These are phyloP conservation scores for Fraxinus pennsylvanica DNA, from an alignment of 257 asterid genomes.

Conservation along the genomic window DNA sequence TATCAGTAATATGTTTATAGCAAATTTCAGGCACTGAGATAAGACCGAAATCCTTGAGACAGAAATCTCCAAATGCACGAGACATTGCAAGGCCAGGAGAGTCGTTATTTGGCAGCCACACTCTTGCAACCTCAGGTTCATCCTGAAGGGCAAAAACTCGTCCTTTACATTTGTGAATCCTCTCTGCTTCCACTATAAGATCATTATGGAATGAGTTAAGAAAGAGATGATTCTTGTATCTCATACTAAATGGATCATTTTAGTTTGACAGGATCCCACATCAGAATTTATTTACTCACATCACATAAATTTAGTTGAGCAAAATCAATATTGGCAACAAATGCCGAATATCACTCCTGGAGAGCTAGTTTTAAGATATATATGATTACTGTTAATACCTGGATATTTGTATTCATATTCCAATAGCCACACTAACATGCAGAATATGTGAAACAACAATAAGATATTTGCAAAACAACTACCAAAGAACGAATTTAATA, in stretches of 20 bases:
- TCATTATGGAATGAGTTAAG: constrained; percentile 1
- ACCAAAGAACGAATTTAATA: not conserved
- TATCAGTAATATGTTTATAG: constrained; percentile 62
- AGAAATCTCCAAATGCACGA: no score
- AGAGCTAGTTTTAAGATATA: not conserved
- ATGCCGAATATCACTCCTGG: not conserved
- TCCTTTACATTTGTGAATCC: constrained; percentile 77
- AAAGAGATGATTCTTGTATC: not conserved
- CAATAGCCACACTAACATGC: not conserved
- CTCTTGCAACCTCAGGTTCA: constrained; percentile 50
- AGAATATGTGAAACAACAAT: not conserved
- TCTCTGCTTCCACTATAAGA: constrained; percentile 77
- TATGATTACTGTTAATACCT: not conserved
- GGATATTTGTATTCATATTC: not conserved
- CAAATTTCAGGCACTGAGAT: constrained; percentile 64
- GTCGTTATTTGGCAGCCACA: no score
- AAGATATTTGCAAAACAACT: no score
- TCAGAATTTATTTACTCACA: not conserved
- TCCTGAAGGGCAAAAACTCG: constrained; percentile 84
- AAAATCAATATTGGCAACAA: not conserved
- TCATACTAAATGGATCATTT: not conserved
- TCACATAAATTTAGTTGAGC: not conserved
- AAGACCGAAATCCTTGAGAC: no score
- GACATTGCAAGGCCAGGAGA: no score
- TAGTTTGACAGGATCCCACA: not conserved